Conservation (phyloP, 2,329 filamentous ascomycete genomes). For the Penicillium palitans region DNA sequence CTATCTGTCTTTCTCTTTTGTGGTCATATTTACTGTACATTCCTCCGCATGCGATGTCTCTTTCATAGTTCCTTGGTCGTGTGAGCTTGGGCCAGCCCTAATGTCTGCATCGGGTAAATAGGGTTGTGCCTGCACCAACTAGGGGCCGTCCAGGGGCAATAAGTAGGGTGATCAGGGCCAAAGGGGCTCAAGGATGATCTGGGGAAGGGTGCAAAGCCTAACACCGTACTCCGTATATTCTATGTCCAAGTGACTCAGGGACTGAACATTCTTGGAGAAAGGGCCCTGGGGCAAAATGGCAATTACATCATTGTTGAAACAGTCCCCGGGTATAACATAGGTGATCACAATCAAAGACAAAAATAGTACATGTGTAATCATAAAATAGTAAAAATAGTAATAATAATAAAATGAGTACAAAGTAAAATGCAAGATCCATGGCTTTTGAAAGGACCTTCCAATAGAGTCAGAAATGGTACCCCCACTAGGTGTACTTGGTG, state of each 20-base stretch:
- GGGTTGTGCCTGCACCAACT: constrained; percentile 17
- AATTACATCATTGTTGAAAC: constrained; percentile 14
- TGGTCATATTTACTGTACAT: neutral
- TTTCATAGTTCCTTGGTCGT: constrained; percentile 20
- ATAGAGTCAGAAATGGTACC: neutral
- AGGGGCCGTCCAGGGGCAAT: constrained; percentile 10
- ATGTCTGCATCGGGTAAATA: constrained; percentile 25
- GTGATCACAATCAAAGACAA: constrained; percentile 1
- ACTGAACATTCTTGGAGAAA: constrained; percentile 1
- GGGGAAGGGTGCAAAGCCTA: neutral
- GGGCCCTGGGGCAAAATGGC: neutral
- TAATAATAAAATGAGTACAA: neutral
- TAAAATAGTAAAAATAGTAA: neutral
- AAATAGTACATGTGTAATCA: neutral
- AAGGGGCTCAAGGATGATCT: constrained; percentile 3
- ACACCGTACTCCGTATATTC: neutral
- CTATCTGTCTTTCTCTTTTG: neutral
- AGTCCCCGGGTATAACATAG: neutral
- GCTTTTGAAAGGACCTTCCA: neutral
- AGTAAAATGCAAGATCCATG: neutral
- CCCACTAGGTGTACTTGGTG: neutral
- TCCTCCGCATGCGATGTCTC: constrained; percentile 6
- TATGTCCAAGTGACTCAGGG: too few relatives aligned
- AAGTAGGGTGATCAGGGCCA: neutral
- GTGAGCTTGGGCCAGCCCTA: constrained; percentile 26